phyloP scores from a whole-genome alignment of 2,329 filamentous ascomycete species.

The Simplicillium sp. region DNA sequence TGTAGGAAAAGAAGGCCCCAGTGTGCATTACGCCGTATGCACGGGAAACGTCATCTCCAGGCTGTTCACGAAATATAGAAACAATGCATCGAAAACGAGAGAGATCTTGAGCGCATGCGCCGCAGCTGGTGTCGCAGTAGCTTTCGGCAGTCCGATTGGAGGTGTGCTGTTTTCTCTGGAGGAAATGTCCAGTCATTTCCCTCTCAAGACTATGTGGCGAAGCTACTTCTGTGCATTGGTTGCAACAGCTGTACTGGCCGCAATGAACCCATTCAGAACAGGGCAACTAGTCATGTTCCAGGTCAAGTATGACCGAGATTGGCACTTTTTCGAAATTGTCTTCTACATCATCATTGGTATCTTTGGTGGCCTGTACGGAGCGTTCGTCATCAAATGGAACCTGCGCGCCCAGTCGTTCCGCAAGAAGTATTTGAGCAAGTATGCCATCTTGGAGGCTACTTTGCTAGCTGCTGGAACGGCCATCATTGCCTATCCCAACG shows the following conservation, averaged over 20 bases:
- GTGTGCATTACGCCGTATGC: constrained; percentile 97
- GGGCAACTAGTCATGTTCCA: constrained; percentile 99
- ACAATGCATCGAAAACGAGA: constrained; percentile 86
- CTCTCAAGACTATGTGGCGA: constrained; percentile 93
- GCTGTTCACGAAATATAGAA: constrained; percentile 84
- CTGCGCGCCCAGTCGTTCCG: constrained; percentile 82
- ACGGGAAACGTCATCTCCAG: constrained; percentile 94
- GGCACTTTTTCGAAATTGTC: constrained; percentile 94
- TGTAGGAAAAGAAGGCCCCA: constrained; percentile 94
- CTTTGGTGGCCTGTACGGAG: constrained; percentile 91
- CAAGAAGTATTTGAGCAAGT: constrained; percentile 80
- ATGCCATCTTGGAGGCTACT: constrained; percentile 79
- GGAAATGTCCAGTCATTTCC: constrained; percentile 96
- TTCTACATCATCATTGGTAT: constrained; percentile 89
- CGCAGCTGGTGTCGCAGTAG: constrained; percentile 89
- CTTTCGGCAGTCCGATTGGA: constrained; percentile 94
- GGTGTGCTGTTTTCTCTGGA: constrained; percentile 94
- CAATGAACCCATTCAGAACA: constrained; percentile 96
- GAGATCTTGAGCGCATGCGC: constrained; percentile 94
- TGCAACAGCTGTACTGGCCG: constrained; percentile 82
- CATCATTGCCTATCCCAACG: constrained; percentile 92
- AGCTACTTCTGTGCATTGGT: constrained; percentile 97
- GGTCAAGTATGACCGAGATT: constrained; percentile 87
- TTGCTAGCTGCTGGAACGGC: constrained; percentile 76
- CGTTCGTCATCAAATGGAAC: constrained; percentile 98